Conservation (phyloP, 2,329 filamentous ascomycete species). For the Leptoxyphium fumago region DNA sequence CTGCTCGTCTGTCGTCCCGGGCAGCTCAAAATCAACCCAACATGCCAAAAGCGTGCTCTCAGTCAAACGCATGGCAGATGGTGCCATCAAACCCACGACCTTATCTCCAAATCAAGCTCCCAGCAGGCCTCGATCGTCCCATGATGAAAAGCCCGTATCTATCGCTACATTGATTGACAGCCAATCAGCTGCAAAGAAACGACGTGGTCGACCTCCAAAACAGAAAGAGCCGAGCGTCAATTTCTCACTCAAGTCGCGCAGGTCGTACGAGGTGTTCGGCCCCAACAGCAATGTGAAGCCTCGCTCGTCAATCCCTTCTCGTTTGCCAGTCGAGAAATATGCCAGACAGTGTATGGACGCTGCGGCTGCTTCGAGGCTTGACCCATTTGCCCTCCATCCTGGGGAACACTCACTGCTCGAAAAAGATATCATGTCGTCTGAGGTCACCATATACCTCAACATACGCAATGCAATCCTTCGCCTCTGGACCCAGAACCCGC, state of each 20-base stretch:
- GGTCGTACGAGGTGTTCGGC: constrained; percentile 11
- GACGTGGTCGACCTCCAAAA: constrained; percentile 18
- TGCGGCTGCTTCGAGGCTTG: constrained; percentile 76
- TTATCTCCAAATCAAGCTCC: no score
- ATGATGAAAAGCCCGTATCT: not conserved
- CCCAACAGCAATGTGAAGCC: constrained; percentile 15
- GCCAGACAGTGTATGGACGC: constrained; percentile 83
- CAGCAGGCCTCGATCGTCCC: no score
- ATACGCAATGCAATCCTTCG: constrained; percentile 88
- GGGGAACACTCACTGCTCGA: constrained; percentile 72
- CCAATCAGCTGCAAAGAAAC: constrained; percentile 8
- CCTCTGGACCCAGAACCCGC: constrained; percentile 76
- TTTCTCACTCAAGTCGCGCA: constrained; percentile 7
- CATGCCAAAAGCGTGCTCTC: constrained; percentile 4
- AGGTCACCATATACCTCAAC: constrained; percentile 91
- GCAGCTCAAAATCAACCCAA: constrained; percentile 5
- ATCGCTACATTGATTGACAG: not conserved
- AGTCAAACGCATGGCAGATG: constrained; percentile 17
- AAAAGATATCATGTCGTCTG: constrained; percentile 67
- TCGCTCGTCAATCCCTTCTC: constrained; percentile 62
- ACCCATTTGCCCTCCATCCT: constrained; percentile 74
- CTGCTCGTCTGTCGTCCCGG: constrained; percentile 16
- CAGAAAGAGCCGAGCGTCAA: constrained; percentile 7
- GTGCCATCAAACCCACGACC: constrained; percentile 10
- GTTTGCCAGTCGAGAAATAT: constrained; percentile 60